Evolutionary conservation across 352 stramenopile genomes (phyloP).

Genomic region (Plasmopara muralis): DNA sequence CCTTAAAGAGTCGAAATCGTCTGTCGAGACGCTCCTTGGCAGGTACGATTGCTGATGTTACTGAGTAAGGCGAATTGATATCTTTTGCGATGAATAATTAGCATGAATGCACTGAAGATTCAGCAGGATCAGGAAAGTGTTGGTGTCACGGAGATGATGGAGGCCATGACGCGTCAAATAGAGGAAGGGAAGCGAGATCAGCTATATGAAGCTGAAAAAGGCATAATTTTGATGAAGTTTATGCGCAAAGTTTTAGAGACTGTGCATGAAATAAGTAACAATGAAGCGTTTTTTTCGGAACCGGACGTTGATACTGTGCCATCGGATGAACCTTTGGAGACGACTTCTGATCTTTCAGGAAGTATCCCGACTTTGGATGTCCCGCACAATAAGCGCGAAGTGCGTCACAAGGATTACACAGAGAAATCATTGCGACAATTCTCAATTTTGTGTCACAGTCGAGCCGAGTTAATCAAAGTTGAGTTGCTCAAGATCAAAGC

Average conservation of each 20-base stretch:
- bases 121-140: conserved; percentile 65
- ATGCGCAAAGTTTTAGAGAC: conserved; percentile 46
- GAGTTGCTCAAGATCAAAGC: conserved; percentile 53
- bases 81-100: conserved; percentile 9
- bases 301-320: conserved; percentile 34
- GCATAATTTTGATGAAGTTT: conserved; percentile 44
- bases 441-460: conserved; percentile 49
- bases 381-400: conserved; percentile 62
- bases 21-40: conserved; percentile 55
- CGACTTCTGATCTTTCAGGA: conserved; percentile 5
- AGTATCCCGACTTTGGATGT: conserved; percentile 42
- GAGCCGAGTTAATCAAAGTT: conserved; percentile 46
- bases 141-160: conserved; percentile 51
- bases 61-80: background rate
- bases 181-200: conserved; percentile 62
- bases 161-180: conserved; percentile 58
- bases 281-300: conserved; percentile 37
- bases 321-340: conserved; percentile 23
- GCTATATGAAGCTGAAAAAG: conserved; percentile 52
- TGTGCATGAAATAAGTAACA: conserved; percentile 46
- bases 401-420: conserved; percentile 61
- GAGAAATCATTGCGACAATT: conserved; percentile 73
- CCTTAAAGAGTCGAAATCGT: conserved; percentile 62
- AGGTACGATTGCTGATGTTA: conserved; percentile 25
- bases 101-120: conserved; percentile 64